phyloP scores from a whole-genome alignment of 2,329 filamentous ascomycete species.

The Beauveria caledonica region DNA sequence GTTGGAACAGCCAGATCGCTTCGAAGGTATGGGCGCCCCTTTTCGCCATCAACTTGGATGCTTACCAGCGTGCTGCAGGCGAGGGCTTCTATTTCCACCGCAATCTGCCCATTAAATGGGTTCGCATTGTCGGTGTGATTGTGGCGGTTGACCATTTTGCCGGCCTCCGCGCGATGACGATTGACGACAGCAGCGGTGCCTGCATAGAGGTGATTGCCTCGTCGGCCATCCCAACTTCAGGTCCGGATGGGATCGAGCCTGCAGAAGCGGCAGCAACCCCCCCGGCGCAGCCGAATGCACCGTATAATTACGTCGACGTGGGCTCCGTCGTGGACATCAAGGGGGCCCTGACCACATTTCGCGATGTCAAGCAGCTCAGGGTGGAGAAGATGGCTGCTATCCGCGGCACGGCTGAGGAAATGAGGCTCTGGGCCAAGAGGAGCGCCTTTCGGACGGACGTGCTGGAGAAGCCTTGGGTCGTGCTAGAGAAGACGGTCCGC shows the following conservation, averaged over 20 bases:
- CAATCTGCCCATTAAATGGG: constrained; percentile 72
- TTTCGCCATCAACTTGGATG: background rate
- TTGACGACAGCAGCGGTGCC: constrained; percentile 58
- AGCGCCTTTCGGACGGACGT: constrained; percentile 40
- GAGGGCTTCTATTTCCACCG: constrained; percentile 53
- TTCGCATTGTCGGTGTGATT: constrained; percentile 62
- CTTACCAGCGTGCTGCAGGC: constrained; percentile 19
- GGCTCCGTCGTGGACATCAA: constrained; percentile 51
- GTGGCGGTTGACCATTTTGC: constrained; percentile 50
- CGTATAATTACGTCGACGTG: constrained; percentile 33
- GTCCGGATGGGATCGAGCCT: background rate
- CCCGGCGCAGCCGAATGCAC: background rate
- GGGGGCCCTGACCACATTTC: constrained; percentile 40
- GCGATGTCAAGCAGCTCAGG: constrained; percentile 42
- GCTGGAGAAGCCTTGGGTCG: constrained; percentile 46
- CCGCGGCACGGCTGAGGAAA: constrained; percentile 46
- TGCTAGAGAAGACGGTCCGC: constrained; percentile 40
- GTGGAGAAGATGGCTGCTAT: constrained; percentile 42
- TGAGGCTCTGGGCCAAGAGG: constrained; percentile 51
- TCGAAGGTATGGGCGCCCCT: constrained; percentile 37
- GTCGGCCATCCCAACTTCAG: background rate
- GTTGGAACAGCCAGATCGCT: constrained; percentile 40
- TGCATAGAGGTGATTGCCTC: constrained; percentile 40
- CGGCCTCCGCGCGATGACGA: constrained; percentile 41
- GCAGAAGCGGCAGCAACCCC: background rate